These are phyloP conservation scores for Populus hybrid DNA, from an alignment of 441 rosid species.

Conservation along the genomic window DNA sequence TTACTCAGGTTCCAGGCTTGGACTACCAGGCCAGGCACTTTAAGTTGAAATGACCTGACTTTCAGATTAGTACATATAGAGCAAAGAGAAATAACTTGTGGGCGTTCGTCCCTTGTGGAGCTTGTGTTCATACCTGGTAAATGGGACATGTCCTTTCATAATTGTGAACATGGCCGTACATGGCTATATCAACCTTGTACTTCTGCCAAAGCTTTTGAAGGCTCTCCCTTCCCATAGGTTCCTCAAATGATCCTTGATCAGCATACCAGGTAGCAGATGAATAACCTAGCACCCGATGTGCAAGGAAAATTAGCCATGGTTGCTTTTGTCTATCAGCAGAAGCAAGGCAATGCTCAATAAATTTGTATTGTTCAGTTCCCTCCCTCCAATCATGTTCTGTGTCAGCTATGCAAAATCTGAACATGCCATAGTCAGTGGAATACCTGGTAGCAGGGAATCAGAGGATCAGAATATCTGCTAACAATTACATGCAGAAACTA, in stretches of 20 bases:
- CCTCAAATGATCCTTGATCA: constrained; percentile 61
- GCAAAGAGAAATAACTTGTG: background rate
- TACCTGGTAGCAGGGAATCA: constrained; percentile 43
- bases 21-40: background rate
- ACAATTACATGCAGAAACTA: background rate
- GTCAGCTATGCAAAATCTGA: constrained; percentile 77
- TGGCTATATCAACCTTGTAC: constrained; percentile 78
- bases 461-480: background rate
- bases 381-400: constrained; percentile 91
- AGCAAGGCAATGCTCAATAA: constrained; percentile 72
- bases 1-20: background rate
- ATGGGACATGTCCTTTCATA: constrained; percentile 89
- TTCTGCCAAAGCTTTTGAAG: constrained; percentile 90
- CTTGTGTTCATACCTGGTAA: constrained; percentile 55
- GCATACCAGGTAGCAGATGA: constrained; percentile 62
- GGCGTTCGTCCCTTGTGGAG: background rate
- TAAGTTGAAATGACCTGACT: background rate
- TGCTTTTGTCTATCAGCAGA: constrained; percentile 73
- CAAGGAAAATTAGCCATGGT: constrained; percentile 88
- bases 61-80: background rate
- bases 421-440: constrained; percentile 83
- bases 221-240: constrained; percentile 83
- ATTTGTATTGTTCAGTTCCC: constrained; percentile 76
- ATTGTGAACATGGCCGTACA: constrained; percentile 80
- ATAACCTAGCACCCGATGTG: constrained; percentile 84